Conservation (phyloP, 306 rosid species). For the Fragaria iinumae region DNA sequence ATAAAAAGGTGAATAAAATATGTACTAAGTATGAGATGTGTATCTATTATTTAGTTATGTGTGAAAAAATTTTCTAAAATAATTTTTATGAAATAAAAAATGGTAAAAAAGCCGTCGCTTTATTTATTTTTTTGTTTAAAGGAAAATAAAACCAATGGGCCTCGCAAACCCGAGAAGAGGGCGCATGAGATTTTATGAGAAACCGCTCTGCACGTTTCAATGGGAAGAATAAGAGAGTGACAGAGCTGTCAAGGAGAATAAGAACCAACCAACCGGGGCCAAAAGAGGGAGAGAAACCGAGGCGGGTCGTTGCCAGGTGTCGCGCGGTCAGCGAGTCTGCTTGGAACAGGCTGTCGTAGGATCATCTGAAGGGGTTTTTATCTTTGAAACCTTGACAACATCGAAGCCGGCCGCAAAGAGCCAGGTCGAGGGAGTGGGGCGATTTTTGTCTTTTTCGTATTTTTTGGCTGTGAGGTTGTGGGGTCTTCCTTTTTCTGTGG, state of each 20-base stretch:
- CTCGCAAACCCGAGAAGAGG: not conserved
- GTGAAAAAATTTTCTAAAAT: too few species aligned
- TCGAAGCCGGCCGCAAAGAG: slow-evolving; percentile 16
- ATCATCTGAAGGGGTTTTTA: not conserved
- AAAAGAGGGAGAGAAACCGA: not conserved
- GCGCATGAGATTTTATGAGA: not conserved
- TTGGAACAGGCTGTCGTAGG: slow-evolving; percentile 6
- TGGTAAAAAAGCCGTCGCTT: not conserved
- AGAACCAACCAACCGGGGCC: not conserved
- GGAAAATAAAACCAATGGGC: not conserved
- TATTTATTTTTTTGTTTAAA: too few species aligned
- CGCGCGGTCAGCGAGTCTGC: not conserved
- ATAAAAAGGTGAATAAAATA: too few species aligned
- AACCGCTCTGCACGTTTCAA: not conserved
- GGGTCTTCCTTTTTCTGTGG: not conserved
- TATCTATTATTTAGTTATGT: too few species aligned
- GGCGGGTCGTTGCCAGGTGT: not conserved
- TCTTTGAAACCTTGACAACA: slow-evolving; percentile 2
- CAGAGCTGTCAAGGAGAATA: not conserved
- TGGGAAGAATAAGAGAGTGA: not conserved
- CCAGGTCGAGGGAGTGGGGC: not conserved
- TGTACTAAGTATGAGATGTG: too few species aligned
- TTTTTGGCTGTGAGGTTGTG: not conserved
- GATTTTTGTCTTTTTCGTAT: slow-evolving; percentile 6
- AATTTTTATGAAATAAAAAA: not conserved